Percentiles rank a stretch among this genome's conserved stretches.
Evolutionary conservation across 78 protist species (phyloP).

Genomic region (Chrysochromulina parva): DNA sequence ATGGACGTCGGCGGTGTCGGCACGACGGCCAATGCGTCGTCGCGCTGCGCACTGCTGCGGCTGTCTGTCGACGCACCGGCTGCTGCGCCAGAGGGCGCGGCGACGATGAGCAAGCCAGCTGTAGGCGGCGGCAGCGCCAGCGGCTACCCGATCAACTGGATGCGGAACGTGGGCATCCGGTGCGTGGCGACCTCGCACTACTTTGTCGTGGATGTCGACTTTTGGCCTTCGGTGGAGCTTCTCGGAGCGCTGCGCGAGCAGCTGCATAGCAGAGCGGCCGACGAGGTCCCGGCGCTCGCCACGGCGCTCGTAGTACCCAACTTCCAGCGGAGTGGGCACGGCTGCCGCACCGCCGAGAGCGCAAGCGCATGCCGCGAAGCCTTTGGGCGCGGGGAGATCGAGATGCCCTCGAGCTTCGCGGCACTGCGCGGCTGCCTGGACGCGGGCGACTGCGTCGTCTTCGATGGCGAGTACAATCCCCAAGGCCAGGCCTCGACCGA

Average conservation of each 20-base stretch:
- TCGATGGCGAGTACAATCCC: not conserved
- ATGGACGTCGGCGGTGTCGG: not conserved
- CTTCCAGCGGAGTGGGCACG: not conserved
- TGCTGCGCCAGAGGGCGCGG: too few species aligned
- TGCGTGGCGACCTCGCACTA: not conserved
- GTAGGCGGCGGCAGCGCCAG: too few species aligned
- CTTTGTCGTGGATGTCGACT: not conserved
- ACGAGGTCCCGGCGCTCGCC: not conserved
- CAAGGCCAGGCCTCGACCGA: not conserved
- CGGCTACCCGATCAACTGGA: constrained; percentile 2
- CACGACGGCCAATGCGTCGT: too few species aligned
- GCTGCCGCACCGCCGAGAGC: not conserved
- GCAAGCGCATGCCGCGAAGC: not conserved
- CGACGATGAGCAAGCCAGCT: too few species aligned
- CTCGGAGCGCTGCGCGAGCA: not conserved
- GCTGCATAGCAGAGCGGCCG: not conserved
- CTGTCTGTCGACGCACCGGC: not conserved
- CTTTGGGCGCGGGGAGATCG: not conserved
- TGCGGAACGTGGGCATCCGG: not conserved
- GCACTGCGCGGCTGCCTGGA: too few species aligned
- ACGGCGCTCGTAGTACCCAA: not conserved
- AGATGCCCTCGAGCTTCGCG: not conserved
- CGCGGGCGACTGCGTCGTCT: not conserved
- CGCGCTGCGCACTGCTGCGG: not conserved
- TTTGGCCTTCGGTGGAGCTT: not conserved